Percentiles rank a stretch among this genome's conserved stretches.
These are phyloP conservation scores for Tephrocybe rancida DNA, from an alignment of 768 basidiomycete genomes.

Conservation along the genomic window DNA sequence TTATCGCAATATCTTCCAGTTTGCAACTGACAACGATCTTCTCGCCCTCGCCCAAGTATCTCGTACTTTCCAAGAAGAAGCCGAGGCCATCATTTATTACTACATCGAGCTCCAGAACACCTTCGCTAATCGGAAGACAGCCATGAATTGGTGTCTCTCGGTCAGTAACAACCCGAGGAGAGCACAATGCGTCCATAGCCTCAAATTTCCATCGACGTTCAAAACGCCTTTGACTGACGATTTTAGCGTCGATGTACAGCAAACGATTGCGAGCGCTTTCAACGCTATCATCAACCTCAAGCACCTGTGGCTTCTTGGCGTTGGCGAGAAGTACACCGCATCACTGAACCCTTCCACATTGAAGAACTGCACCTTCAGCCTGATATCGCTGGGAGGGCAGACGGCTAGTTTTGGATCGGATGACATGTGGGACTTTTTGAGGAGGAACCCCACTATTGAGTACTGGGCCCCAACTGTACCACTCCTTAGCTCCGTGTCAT, in stretches of 20 bases:
- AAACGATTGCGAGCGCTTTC: not conserved
- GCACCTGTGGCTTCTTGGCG: conserved; percentile 5
- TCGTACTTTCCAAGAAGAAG: too few relatives aligned
- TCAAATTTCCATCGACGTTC: conserved; percentile 3
- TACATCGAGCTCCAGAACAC: not conserved
- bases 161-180: not conserved
- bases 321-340: not conserved
- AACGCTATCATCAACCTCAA: conserved; percentile 12
- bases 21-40: too few relatives aligned
- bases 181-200: not conserved
- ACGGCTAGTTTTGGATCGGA: not conserved
- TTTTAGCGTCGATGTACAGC: not conserved
- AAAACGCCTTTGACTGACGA: not conserved
- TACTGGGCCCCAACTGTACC: conserved; percentile 8
- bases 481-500: not conserved
- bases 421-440: not conserved
- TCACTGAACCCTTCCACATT: conserved; percentile 3
- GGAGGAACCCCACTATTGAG: not conserved
- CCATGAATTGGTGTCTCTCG: not conserved
- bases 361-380: conserved; percentile 3
- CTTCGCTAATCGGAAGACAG: not conserved
- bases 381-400: not conserved
- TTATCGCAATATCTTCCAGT: too few relatives aligned
- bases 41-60: too few relatives aligned
- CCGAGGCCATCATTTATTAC: too few relatives aligned